Conservation (phyloP, 2,329 filamentous ascomycete genomes). For the Ilyonectria mors-panacis region DNA sequence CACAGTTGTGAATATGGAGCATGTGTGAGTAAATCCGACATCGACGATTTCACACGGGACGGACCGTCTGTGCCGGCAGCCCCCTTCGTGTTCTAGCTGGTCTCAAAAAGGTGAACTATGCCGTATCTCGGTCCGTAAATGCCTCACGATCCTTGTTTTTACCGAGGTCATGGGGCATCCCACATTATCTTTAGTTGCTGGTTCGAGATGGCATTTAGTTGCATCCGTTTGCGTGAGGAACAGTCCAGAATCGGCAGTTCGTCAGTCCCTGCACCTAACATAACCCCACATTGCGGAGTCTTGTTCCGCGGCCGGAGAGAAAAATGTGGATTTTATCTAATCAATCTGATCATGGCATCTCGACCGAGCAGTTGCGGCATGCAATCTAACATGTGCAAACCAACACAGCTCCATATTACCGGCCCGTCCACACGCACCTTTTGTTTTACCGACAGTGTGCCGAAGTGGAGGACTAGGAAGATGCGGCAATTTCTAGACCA, state of each 20-base stretch:
- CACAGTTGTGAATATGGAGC: background rate
- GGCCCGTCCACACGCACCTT: background rate
- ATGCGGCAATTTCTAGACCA: no score
- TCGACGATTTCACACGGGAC: background rate
- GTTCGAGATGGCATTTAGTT: background rate
- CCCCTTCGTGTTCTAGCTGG: background rate
- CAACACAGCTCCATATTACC: background rate
- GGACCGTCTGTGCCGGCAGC: background rate
- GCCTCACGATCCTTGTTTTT: background rate
- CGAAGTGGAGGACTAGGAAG: no score
- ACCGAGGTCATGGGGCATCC: slow-evolving; percentile 3
- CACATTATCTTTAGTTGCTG: background rate
- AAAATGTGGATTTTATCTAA: background rate
- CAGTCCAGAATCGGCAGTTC: slow-evolving; percentile 16
- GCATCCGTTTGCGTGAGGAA: background rate
- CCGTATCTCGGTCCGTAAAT: background rate
- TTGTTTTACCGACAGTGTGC: background rate
- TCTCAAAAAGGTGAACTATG: background rate
- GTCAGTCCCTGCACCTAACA: background rate
- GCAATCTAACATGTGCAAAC: background rate
- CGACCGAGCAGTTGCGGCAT: background rate
- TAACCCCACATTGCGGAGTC: background rate
- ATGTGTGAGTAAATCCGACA: background rate
- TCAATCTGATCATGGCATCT: slow-evolving; percentile 1
- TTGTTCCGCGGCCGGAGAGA: background rate